phyloP scores from a whole-genome alignment of 169 alveolate genomes.

The Plasmodium chabaudi region DNA sequence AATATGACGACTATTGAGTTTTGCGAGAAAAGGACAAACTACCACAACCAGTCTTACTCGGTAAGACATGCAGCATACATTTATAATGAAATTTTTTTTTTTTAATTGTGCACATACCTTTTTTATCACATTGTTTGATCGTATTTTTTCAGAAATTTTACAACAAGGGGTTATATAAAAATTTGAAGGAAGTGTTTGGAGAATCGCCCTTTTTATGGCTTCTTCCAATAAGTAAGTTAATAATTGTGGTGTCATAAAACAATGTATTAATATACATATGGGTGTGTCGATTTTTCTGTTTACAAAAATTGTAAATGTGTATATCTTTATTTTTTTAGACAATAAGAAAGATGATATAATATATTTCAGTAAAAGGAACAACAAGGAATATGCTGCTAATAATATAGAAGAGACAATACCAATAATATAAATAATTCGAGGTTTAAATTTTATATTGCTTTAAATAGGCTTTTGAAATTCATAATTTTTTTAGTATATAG shows the following conservation, averaged over 20 bases:
- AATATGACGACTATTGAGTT: conserved; percentile 91
- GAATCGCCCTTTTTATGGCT: conserved; percentile 76
- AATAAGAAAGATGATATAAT: conserved; percentile 62
- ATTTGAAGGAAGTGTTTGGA: conserved; percentile 72
- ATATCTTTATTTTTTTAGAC: conserved; percentile 18
- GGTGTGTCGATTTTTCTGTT: not conserved
- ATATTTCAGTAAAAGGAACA: conserved; percentile 36
- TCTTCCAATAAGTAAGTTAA: conserved; percentile 71
- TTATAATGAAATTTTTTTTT: too few species aligned
- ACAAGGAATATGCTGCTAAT: conserved; percentile 22
- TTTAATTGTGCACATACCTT: too few species aligned
- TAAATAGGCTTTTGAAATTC: not conserved
- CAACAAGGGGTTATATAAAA: conserved; percentile 63
- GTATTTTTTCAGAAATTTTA: conserved; percentile 56
- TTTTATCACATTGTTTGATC: too few species aligned
- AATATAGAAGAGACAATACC: conserved; percentile 59
- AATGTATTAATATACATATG: not conserved
- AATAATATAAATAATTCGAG: conserved; percentile 7
- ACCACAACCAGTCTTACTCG: conserved; percentile 62
- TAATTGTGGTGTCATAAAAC: not conserved
- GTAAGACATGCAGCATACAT: conserved; percentile 14
- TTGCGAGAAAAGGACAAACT: conserved; percentile 87
- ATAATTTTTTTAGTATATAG: not conserved
- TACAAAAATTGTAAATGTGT: not conserved
- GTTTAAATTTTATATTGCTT: not conserved